Evolutionary conservation across 1,139 yeast species (phyloP), one percentile per base, ranked within the genome.

Genomic region (Diutina siamensis): DNA sequence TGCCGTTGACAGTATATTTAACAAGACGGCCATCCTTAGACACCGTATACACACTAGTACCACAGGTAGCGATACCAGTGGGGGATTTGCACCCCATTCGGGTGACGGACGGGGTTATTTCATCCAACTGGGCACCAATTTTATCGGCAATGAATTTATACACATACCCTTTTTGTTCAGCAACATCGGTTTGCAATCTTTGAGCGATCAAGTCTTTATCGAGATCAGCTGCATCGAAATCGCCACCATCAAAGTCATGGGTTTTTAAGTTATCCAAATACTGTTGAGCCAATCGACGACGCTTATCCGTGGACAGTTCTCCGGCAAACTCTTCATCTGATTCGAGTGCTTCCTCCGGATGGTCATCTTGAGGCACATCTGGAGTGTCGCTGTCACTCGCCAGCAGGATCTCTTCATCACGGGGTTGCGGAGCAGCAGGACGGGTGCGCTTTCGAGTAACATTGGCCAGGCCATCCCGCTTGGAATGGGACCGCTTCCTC

Each of bases 281-380:
- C 61, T 89, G 94, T 61, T 88, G 88, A 19, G 98, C 98, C 52
- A 92, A 69, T 57, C 97, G 71, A 65, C 97, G 78, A 64, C 99
- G 78, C 62, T 87, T 89, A 57, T 92, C 98, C 0, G 96, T 94
- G 19, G 89, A 94, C 46, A 78, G 79, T 61, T 92, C 98, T 27
- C 71, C 73, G 22, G 69, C 78, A 53, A 79, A 78, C 54, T 81
- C 92, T 54, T 80, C 88, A 45, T 80, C 89, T 25, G 42, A 38
- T 3, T 38, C 42, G 7, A 38, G 19, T 18, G 22, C 27, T 15
- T 20, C 40, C 4, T 35, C 40, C 8, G 38, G 38, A 4, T 9
- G 15, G 17, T 20, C 28, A 4, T 35, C 40, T 5, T 38, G 20
- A 19, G 20, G 3, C 3, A 17, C 32, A n/a, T n/a, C 12, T 18